These are phyloP conservation scores for Lentithecium fluviatile DNA, from an alignment of 495 filamentous ascomycete genomes.

Conservation along the genomic window DNA sequence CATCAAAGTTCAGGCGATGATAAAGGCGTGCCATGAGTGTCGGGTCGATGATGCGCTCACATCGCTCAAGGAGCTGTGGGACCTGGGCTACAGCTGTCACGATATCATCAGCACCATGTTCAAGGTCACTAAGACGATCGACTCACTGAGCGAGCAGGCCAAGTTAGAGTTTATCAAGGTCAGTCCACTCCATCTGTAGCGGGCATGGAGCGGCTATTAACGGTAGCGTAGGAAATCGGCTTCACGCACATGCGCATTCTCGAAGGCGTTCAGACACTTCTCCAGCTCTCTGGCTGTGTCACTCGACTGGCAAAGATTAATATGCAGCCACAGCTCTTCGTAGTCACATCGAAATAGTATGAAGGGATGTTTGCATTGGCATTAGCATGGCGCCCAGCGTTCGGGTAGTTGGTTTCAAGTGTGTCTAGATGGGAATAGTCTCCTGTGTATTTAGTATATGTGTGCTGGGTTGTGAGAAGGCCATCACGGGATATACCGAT, in stretches of 20 bases:
- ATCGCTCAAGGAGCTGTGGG: conserved; percentile 87
- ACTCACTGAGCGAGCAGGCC: conserved; percentile 83
- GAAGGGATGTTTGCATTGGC: neutral
- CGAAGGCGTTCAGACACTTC: conserved; percentile 90
- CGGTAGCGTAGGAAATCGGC: conserved; percentile 67
- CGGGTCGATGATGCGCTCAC: conserved; percentile 86
- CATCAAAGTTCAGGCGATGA: conserved; percentile 96
- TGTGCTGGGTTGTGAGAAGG: too few relatives aligned
- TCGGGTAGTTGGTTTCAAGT: neutral
- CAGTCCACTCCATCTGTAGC: neutral
- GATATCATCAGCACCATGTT: conserved; percentile 99
- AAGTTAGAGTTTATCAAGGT: conserved; percentile 89
- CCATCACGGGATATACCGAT: too few relatives aligned
- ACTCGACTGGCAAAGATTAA: conserved; percentile 88
- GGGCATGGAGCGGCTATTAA: neutral
- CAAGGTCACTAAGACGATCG: conserved; percentile 91
- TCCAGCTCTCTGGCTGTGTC: conserved; percentile 90
- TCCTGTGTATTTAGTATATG: too few relatives aligned
- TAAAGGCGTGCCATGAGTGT: conserved; percentile 92
- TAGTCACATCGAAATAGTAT: conserved; percentile 33
- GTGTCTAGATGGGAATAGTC: too few relatives aligned
- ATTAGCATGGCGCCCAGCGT: conserved; percentile 30
- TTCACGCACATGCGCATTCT: conserved; percentile 99
- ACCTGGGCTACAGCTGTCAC: conserved; percentile 88
- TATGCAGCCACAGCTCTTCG: conserved; percentile 88